A percentile compares a stretch with the other conserved stretches of the same genome.
These are phyloP conservation scores for Colletotrichum sansevieriae DNA, from an alignment of 2,329 filamentous ascomycete genomes.

Conservation along the genomic window DNA sequence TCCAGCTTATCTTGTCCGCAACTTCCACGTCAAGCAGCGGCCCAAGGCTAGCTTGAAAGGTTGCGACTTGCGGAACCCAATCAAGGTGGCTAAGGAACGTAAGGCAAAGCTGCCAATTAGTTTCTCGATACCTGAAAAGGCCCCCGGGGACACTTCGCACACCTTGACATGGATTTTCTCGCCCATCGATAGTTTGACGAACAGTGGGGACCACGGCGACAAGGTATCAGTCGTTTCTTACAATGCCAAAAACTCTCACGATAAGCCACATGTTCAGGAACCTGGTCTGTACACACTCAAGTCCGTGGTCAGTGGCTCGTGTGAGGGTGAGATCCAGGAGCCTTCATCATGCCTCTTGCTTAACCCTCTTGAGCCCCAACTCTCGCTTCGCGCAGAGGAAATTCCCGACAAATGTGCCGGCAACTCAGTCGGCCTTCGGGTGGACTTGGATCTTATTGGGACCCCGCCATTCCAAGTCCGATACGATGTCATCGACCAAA, in stretches of 20 bases:
- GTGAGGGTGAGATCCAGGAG: slow-evolving; percentile 89
- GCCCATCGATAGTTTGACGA: slow-evolving; percentile 75
- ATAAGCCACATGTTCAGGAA: slow-evolving; percentile 77
- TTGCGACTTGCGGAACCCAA: slow-evolving; percentile 83
- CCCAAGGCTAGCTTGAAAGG: slow-evolving; percentile 79
- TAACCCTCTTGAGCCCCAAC: slow-evolving; percentile 88
- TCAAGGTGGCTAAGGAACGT: slow-evolving; percentile 85
- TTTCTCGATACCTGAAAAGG: slow-evolving; percentile 73
- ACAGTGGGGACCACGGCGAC: slow-evolving; percentile 77
- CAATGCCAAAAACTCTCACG: slow-evolving; percentile 70
- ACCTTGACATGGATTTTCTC: slow-evolving; percentile 86
- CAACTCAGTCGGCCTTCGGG: slow-evolving; percentile 89
- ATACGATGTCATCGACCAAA: slow-evolving; percentile 79
- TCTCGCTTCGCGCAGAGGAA: slow-evolving; percentile 80
- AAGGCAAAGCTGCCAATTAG: slow-evolving; percentile 76
- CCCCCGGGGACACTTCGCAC: slow-evolving; percentile 74
- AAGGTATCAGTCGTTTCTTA: slow-evolving; percentile 69
- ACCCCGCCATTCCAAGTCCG: slow-evolving; percentile 90
- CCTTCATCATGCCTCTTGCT: slow-evolving; percentile 93
- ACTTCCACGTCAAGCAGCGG: slow-evolving; percentile 88
- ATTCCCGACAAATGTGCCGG: slow-evolving; percentile 96
- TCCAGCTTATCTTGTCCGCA: slow-evolving; percentile 76
- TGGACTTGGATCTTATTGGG: slow-evolving; percentile 90
- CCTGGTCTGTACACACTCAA: slow-evolving; percentile 90
- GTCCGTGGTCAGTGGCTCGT: slow-evolving; percentile 83